Conservation (phyloP, 164 flowering plant species). For the Dillenia suffruticosa region DNA sequence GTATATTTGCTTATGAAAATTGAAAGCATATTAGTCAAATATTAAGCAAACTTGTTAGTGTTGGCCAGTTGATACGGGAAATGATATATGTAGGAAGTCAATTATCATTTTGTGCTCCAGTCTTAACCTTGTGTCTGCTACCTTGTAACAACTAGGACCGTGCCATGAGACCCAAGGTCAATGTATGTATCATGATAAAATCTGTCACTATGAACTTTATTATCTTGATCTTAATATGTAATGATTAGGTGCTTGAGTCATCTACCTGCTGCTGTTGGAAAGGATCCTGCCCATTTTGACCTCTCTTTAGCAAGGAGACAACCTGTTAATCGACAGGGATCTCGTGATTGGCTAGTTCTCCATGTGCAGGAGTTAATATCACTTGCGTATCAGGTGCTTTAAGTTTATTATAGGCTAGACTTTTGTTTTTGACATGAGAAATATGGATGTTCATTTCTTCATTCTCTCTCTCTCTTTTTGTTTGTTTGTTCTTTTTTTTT, state of each 20-base stretch:
- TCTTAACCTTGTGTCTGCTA: too few relatives aligned
- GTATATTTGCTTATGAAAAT: too few relatives aligned
- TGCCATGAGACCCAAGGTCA: too few relatives aligned
- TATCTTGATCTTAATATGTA: not conserved
- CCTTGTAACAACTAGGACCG: too few relatives aligned
- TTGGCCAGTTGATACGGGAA: too few relatives aligned
- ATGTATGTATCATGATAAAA: too few relatives aligned
- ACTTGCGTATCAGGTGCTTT: conserved; percentile 90
- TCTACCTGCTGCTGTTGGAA: conserved; percentile 85
- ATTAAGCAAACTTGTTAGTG: too few relatives aligned
- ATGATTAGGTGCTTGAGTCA: conserved; percentile 74
- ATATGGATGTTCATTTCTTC: not conserved
- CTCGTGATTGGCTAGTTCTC: conserved; percentile 83
- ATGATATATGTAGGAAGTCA: too few relatives aligned
- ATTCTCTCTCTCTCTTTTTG: not conserved
- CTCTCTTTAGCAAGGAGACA: conserved; percentile 64
- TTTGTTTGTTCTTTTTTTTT: conserved; percentile 5
- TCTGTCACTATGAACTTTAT: not conserved
- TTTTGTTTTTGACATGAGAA: not conserved
- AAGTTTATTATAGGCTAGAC: not conserved
- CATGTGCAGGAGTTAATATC: conserved; percentile 82
- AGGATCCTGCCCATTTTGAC: conserved; percentile 82
- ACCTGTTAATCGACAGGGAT: conserved; percentile 19
- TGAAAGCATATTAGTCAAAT: too few relatives aligned
- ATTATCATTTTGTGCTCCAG: too few relatives aligned